Evolutionary conservation across 192 early-diverging fungal species (phyloP).

Genomic region (Entomortierella parvispora): DNA sequence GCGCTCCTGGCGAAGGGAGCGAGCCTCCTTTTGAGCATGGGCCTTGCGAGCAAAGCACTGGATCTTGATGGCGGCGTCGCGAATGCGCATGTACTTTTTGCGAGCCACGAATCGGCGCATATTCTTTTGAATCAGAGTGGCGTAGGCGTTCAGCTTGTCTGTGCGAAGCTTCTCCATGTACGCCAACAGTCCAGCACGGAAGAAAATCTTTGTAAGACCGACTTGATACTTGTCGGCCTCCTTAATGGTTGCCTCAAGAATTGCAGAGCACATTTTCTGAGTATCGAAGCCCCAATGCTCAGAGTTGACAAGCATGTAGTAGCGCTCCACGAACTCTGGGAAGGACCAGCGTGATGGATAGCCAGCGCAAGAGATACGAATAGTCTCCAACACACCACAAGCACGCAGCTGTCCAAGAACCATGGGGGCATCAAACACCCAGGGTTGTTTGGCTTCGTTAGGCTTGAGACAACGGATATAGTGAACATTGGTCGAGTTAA

Average conservation of each 20-base stretch:
- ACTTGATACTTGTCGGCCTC: constrained; percentile 93
- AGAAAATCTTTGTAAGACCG: constrained; percentile 97
- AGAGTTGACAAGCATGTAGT: constrained; percentile 69
- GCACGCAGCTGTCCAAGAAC: constrained; percentile 94
- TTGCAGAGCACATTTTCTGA: constrained; percentile 67
- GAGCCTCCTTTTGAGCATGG: constrained; percentile 64
- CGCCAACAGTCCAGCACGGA: constrained; percentile 95
- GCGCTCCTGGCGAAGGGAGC: constrained; percentile 65
- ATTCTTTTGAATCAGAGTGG: constrained; percentile 91
- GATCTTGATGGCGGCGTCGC: constrained; percentile 69
- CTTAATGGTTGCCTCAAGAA: constrained; percentile 73
- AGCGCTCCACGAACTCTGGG: constrained; percentile 91
- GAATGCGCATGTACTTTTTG: constrained; percentile 64
- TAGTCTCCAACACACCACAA: constrained; percentile 99
- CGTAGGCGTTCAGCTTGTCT: constrained; percentile 83
- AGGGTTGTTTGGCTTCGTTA: constrained; percentile 93
- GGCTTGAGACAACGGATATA: constrained; percentile 99
- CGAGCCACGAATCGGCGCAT: constrained; percentile 76
- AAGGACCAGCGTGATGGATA: constrained; percentile 93
- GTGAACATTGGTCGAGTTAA: constrained; percentile 91
- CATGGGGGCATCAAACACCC: constrained; percentile 94
- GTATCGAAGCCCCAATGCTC: constrained; percentile 66
- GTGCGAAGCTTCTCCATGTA: constrained; percentile 90
- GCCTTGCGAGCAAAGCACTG: constrained; percentile 75
- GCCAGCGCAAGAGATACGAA: constrained; percentile 97